Evolutionary conservation across 192 early-diverging fungal genomes (phyloP).

Genomic region (Lobosporangium transversale): DNA sequence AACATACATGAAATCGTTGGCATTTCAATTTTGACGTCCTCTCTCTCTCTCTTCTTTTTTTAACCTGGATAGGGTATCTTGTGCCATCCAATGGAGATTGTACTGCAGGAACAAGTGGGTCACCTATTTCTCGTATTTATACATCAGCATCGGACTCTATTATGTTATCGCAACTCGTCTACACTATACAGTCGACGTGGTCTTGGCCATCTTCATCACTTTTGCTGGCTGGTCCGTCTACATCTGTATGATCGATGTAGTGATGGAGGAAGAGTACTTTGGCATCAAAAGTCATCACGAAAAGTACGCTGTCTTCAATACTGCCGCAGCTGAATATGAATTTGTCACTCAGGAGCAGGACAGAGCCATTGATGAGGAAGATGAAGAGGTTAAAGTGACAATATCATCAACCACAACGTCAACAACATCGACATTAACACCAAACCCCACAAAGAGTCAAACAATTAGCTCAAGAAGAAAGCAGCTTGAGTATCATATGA

Average conservation of each 20-base stretch:
- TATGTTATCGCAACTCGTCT: constrained; percentile 55
- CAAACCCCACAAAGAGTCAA: background rate
- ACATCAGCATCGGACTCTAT: constrained; percentile 45
- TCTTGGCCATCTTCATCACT: constrained; percentile 62
- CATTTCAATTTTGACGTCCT: background rate
- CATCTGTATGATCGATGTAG: constrained; percentile 55
- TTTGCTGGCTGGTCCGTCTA: constrained; percentile 64
- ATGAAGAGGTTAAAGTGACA: background rate
- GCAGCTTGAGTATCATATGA: constrained; percentile 26
- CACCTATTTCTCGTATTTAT: constrained; percentile 49
- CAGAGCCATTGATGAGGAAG: constrained; percentile 5
- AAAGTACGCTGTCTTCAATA: constrained; percentile 35
- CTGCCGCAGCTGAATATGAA: constrained; percentile 12
- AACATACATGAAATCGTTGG: too few relatives aligned
- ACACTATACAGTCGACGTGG: constrained; percentile 57
- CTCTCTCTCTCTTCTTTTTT: constrained; percentile 7
- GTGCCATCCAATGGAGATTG: constrained; percentile 50
- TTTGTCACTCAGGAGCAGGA: constrained; percentile 15
- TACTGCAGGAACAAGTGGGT: constrained; percentile 55
- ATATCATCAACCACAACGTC: background rate
- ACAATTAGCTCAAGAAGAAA: background rate
- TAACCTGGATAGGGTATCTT: constrained; percentile 31
- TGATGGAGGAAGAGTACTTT: constrained; percentile 54
- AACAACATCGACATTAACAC: background rate
- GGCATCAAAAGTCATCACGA: constrained; percentile 38